Percentiles rank a stretch among this genome's conserved stretches.
These are phyloP conservation scores for Cladosporium velox DNA, from an alignment of 2,329 filamentous ascomycete genomes.

Conservation along the genomic window DNA sequence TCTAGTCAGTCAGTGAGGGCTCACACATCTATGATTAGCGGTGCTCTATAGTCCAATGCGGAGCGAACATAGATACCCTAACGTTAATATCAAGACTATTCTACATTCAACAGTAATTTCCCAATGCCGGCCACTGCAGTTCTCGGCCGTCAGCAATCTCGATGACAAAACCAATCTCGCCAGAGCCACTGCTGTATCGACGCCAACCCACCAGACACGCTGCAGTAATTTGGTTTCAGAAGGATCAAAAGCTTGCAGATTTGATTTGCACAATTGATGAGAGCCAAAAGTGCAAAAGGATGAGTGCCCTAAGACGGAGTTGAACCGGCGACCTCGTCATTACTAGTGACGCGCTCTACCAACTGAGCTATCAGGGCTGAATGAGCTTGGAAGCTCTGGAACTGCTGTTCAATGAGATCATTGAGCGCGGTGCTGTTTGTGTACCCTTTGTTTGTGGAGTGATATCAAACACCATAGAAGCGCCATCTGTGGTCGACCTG, in stretches of 20 bases:
- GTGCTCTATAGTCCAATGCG: not conserved
- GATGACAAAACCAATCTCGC: not conserved
- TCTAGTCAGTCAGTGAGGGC: not conserved
- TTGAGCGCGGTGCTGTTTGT: too few relatives aligned
- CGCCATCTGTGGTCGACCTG: not conserved
- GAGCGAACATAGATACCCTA: not conserved
- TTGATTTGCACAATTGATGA: too few relatives aligned
- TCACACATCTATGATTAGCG: too few relatives aligned
- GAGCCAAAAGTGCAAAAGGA: not conserved
- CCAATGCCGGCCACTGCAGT: not conserved
- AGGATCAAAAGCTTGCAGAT: too few relatives aligned
- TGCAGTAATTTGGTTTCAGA: too few relatives aligned
- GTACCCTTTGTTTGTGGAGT: not conserved
- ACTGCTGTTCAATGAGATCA: conserved; percentile 5
- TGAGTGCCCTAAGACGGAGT: conserved; percentile 19
- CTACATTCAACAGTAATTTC: not conserved
- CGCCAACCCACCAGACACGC: too few relatives aligned
- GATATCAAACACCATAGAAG: not conserved
- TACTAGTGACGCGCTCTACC: conserved; percentile 19
- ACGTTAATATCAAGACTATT: not conserved
- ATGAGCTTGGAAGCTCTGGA: not conserved
- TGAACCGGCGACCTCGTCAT: conserved; percentile 16
- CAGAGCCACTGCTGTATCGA: not conserved
- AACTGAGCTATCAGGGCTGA: conserved; percentile 20
- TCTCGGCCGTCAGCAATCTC: not conserved